Conservation (phyloP, 768 basidiomycete species). For the Pholiota microspora region DNA sequence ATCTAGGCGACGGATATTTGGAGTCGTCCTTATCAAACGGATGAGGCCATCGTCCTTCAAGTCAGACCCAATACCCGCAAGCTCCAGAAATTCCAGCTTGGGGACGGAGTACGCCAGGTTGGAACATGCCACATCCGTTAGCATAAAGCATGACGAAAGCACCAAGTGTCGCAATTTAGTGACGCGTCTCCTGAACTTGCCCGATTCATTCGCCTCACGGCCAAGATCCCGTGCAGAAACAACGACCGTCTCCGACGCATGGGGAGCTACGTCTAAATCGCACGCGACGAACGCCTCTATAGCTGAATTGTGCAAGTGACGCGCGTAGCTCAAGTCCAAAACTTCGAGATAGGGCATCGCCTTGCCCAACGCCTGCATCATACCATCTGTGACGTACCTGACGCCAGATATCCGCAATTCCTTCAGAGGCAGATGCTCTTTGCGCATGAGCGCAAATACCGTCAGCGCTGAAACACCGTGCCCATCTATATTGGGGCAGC, state of each 20-base stretch:
- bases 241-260: constrained; percentile 41
- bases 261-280: constrained; percentile 32
- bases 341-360: constrained; percentile 74
- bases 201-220: constrained; percentile 50
- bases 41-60: constrained; percentile 75
- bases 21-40: constrained; percentile 65
- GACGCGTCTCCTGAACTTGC: constrained; percentile 50
- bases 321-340: constrained; percentile 75
- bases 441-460: constrained; percentile 39
- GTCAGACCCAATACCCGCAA: constrained; percentile 71
- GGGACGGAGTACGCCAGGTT: constrained; percentile 73
- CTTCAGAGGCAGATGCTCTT: constrained; percentile 51
- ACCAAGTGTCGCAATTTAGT: constrained; percentile 73
- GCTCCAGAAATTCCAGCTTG: constrained; percentile 70
- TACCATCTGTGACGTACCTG: constrained; percentile 53
- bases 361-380: constrained; percentile 64
- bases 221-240: constrained; percentile 66
- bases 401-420: constrained; percentile 70
- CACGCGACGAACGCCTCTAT: constrained; percentile 71
- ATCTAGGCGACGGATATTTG: constrained; percentile 72
- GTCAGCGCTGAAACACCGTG: constrained; percentile 55
- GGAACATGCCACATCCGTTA: constrained; percentile 75
- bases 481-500: constrained; percentile 68
- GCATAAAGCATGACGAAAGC: constrained; percentile 64
- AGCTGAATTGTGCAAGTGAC: constrained; percentile 70